A percentile compares a stretch with the other conserved stretches of the same genome.
These are phyloP conservation scores for Pseudogymnoascus verrucosus DNA, from an alignment of 2,329 filamentous ascomycete species.

Conservation along the genomic window DNA sequence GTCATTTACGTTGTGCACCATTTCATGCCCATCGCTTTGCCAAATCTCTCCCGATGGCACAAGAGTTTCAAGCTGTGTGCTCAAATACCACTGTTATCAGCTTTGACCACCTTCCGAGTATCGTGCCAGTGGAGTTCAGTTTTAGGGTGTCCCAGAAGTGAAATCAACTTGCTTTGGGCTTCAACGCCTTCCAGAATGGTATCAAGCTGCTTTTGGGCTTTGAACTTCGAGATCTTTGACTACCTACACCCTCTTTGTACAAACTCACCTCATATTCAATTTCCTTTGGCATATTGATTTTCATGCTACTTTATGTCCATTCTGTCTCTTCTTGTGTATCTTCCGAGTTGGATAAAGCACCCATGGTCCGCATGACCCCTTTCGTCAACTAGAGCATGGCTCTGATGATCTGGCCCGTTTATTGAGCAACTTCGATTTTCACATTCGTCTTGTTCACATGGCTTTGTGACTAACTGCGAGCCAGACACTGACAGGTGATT, in stretches of 20 bases:
- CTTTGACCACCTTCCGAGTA: neutral
- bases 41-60: neutral
- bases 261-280: neutral
- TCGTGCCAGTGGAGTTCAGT: neutral
- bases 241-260: neutral
- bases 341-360: neutral
- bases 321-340: neutral
- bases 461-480: neutral
- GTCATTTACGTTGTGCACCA: neutral
- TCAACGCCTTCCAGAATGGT: neutral
- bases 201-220: neutral
- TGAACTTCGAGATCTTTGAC: neutral
- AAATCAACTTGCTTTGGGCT: neutral
- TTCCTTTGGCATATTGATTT: neutral
- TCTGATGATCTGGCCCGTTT: neutral
- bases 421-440: too few relatives aligned
- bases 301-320: neutral
- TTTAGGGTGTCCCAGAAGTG: neutral
- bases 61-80: neutral
- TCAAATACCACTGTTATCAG: neutral
- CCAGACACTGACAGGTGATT: neutral
- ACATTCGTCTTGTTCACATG: neutral
- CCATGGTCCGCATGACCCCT: neutral
- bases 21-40: neutral
- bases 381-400: neutral